These are phyloP conservation scores for Pseudocercospora ulei DNA, from an alignment of 2,329 filamentous ascomycete genomes.

Conservation along the genomic window DNA sequence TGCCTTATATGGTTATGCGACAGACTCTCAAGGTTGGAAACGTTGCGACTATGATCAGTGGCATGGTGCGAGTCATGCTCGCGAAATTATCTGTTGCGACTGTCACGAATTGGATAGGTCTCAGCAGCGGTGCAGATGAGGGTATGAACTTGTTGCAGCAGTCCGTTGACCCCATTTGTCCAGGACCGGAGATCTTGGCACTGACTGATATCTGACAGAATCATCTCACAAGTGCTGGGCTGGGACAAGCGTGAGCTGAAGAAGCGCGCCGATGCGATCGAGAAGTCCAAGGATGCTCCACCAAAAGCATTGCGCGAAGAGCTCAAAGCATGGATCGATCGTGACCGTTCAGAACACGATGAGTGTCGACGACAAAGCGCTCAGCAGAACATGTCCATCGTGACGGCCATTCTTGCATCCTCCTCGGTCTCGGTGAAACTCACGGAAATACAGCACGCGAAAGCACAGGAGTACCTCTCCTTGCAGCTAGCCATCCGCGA, in stretches of 20 bases:
- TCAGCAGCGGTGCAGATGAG: conserved; percentile 61
- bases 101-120: conserved; percentile 68
- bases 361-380: conserved; percentile 49
- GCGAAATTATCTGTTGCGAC: conserved; percentile 67
- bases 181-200: background rate
- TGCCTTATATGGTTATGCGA: conserved; percentile 62
- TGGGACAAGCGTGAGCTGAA: conserved; percentile 66
- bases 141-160: conserved; percentile 72
- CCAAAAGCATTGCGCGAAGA: conserved; percentile 53
- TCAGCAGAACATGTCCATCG: conserved; percentile 51
- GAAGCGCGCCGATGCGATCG: conserved; percentile 55
- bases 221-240: conserved; percentile 60
- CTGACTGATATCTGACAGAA: conserved; percentile 41
- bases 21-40: conserved; percentile 69
- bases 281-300: conserved; percentile 51
- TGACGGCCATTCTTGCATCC: conserved; percentile 53
- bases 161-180: conserved; percentile 26
- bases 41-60: conserved; percentile 70
- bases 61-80: conserved; percentile 60
- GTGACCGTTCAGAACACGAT: conserved; percentile 49
- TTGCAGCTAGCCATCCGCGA: conserved; percentile 63
- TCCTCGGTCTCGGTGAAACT: conserved; percentile 43
- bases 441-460: conserved; percentile 51
- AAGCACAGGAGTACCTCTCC: conserved; percentile 60
- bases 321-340: conserved; percentile 50